Base-by-base conservation (phyloP, 2,329 filamentous ascomycete species). In the Aspergillus pseudotamarii region DNA sequence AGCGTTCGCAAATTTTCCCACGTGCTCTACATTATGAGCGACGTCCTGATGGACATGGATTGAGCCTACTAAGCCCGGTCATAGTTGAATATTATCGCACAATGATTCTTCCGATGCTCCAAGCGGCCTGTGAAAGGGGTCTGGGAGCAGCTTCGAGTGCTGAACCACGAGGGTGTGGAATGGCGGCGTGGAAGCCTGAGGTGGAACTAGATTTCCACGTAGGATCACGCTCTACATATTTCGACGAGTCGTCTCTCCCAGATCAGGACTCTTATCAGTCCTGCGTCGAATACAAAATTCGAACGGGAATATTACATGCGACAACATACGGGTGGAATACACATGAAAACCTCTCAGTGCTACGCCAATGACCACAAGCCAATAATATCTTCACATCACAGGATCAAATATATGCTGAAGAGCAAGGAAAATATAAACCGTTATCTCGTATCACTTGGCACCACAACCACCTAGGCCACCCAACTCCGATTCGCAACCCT, bases 11-110 rank as follows among this genome's bases (percentile, higher is more conserved):
- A 82, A 2, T 83, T 84, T 66, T 82, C 79, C 4, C 80, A 84
- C 66, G 82, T 85, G 57, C 69, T 85, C 56, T 81, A 84, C 66
- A 85, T 85, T 32, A 85, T 86, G 84, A 84, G 83, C 68, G 83
- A 85, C 73, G 75, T 77, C 11, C 65, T 78, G 34, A 74, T 78
- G 73, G 75, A 77, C 48, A 71, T 75, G 45, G 75, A 77, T 50
- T 76, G 64, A 75, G 23, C 34, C 3, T 38, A 23, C 21, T 38
- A 9, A 23, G n/a, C 5, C 28, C 14, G 32, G 30, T 9, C 14
- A 12, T 32, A 10, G 9, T 4, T 4, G 21, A 14, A 51, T 11
- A 51, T 21, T 32, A n/a, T 21, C 48, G 4, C 28, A 10, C 9
- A 12, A n/a, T 19, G 34, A n/a, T 53, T 46, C 57, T 51, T 48